Conservation (phyloP, 768 basidiomycete species). For the Psilocybe azurescens region DNA sequence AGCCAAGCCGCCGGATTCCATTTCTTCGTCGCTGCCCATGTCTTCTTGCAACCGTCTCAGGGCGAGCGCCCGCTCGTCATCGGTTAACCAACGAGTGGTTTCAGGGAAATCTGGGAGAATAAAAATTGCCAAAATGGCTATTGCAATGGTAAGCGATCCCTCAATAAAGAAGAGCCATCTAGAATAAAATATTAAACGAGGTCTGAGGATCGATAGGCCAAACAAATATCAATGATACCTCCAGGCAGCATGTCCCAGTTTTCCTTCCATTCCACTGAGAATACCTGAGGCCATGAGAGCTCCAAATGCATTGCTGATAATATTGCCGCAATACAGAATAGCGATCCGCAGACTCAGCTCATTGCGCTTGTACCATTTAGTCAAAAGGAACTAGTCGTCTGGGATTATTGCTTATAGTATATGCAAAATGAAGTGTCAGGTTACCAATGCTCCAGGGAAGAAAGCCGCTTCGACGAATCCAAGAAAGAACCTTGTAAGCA, state of each 20-base stretch:
- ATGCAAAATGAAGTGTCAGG: too few relatives aligned
- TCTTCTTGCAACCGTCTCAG: conserved; percentile 72
- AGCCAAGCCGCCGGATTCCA: conserved; percentile 47
- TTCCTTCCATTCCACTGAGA: conserved; percentile 74
- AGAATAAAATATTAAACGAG: conserved; percentile 2
- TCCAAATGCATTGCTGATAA: conserved; percentile 87
- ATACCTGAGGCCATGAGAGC: conserved; percentile 84
- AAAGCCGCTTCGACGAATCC: conserved; percentile 73
- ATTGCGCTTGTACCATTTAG: conserved; percentile 78
- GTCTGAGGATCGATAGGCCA: too few relatives aligned
- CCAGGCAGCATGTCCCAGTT: conserved; percentile 78
- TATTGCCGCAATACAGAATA: conserved; percentile 73
- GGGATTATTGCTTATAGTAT: not conserved
- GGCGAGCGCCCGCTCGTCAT: conserved; percentile 64
- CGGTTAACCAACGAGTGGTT: conserved; percentile 60
- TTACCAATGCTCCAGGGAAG: conserved; percentile 62
- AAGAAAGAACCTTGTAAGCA: conserved; percentile 79
- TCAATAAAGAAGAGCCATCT: conserved; percentile 84
- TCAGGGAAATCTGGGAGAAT: conserved; percentile 83
- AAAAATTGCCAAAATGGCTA: conserved; percentile 60
- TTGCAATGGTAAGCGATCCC: conserved; percentile 63
- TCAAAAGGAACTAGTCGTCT: conserved; percentile 52
- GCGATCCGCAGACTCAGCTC: conserved; percentile 79
- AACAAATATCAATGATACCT: conserved; percentile 41
- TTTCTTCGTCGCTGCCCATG: conserved; percentile 42